Conservation (phyloP, 805 yeast species). For the Metschnikowia bowlesiae region DNA sequence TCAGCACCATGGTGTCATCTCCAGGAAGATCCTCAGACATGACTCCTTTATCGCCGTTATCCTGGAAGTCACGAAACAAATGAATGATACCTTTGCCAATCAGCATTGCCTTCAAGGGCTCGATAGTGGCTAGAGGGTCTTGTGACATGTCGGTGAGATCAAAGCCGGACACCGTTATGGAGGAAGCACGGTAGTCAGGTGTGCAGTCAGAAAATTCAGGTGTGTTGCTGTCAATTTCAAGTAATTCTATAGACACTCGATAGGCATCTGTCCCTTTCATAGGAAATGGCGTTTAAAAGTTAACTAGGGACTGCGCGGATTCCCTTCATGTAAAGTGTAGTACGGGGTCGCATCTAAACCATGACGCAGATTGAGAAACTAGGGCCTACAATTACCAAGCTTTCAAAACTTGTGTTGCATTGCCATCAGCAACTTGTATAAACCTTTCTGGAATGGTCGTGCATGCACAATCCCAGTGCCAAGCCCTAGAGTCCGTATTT, state of each 20-base stretch:
- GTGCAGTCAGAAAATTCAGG: neutral
- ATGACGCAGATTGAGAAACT: neutral
- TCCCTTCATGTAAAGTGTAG: neutral
- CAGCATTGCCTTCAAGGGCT: conserved; percentile 56
- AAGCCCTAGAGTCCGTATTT: conserved; percentile 15
- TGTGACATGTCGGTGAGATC: conserved; percentile 9
- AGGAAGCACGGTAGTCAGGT: conserved; percentile 32
- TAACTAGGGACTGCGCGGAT: neutral
- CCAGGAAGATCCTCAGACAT: conserved; percentile 24
- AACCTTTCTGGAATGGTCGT: too few relatives aligned
- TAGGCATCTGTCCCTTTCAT: conserved; percentile 43
- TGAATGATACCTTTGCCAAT: conserved; percentile 73
- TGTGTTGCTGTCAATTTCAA: neutral
- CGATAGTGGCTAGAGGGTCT: conserved; percentile 16
- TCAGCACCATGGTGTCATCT: conserved; percentile 67
- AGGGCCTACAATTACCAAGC: neutral
- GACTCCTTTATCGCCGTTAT: conserved; percentile 3
- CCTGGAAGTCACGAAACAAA: conserved; percentile 50
- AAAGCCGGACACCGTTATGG: conserved; percentile 20
- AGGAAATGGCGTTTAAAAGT: neutral
- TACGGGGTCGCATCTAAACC: neutral
- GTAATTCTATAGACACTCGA: conserved; percentile 30
- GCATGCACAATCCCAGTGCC: neutral
- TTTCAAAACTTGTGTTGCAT: neutral
- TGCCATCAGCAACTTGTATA: too few relatives aligned